phyloP scores from a whole-genome alignment of 2,329 filamentous ascomycete genomes.

The Nannizziopsis barbatae region DNA sequence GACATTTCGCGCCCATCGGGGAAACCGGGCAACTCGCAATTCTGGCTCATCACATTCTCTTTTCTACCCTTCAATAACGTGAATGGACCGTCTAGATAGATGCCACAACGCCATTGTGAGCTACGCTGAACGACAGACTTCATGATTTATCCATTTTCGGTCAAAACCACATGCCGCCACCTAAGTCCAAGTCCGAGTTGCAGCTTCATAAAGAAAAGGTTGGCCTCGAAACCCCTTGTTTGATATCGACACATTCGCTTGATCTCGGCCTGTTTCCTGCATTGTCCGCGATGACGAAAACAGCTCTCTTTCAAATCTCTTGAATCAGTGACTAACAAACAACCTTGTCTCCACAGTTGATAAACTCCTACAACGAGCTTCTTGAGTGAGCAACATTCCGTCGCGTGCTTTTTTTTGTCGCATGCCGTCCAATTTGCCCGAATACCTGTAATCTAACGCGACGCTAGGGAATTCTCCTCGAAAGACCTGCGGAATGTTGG shows the following conservation, averaged over 20 bases:
- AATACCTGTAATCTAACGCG: slow-evolving; percentile 12
- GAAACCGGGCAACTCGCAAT: not conserved
- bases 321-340: slow-evolving; percentile 6
- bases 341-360: slow-evolving; percentile 54
- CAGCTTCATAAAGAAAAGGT: slow-evolving; percentile 52
- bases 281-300: not conserved
- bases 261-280: not conserved
- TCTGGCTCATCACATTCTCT: not conserved
- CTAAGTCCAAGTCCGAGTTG: slow-evolving; percentile 40
- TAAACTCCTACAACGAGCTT: slow-evolving; percentile 90
- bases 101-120: not conserved
- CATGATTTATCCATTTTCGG: slow-evolving; percentile 6
- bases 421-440: not conserved
- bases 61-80: not conserved
- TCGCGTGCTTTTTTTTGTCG: not conserved
- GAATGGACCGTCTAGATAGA: slow-evolving; percentile 3
- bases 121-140: slow-evolving; percentile 4
- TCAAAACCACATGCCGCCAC: slow-evolving; percentile 34
- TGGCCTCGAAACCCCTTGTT: slow-evolving; percentile 13
- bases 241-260: not conserved
- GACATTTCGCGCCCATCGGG: not conserved
- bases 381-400: slow-evolving; percentile 59
- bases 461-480: slow-evolving; percentile 74
- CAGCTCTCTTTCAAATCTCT: not conserved
- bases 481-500: slow-evolving; percentile 85